Percentiles rank a stretch among this genome's conserved stretches.
Conservation (phyloP, 2,329 filamentous ascomycete genomes). For the Talaromyces piceae region DNA sequence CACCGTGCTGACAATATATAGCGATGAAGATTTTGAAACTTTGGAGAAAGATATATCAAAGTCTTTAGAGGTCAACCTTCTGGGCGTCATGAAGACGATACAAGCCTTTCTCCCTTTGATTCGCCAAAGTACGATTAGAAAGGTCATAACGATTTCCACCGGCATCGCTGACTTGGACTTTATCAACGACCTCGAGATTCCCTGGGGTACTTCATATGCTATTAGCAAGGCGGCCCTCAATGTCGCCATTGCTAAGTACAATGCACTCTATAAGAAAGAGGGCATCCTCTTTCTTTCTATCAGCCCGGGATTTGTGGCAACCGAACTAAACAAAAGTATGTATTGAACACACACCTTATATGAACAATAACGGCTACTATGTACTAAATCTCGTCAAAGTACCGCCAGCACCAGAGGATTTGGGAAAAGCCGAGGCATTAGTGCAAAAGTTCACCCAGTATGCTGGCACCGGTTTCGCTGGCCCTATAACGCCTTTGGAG, state of each 20-base stretch:
- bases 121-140: constrained; percentile 45
- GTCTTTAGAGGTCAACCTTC: constrained; percentile 42
- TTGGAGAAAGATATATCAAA: constrained; percentile 29
- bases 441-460: background rate
- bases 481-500: background rate
- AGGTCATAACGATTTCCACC: constrained; percentile 45
- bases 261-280: constrained; percentile 41
- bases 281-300: constrained; percentile 48
- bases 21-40: background rate
- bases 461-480: background rate
- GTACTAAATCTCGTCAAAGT: background rate
- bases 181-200: constrained; percentile 31
- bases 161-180: constrained; percentile 44
- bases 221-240: constrained; percentile 49
- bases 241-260: constrained; percentile 47
- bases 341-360: background rate
- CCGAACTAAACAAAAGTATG: background rate
- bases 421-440: background rate
- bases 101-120: constrained; percentile 49
- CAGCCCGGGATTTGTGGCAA: constrained; percentile 43
- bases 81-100: constrained; percentile 47
- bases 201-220: constrained; percentile 35
- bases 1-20: too few species aligned
- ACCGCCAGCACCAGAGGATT: background rate
- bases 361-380: background rate